Base-by-base conservation (phyloP, 441 rosid species). In the Erysimum pusillum region DNA sequence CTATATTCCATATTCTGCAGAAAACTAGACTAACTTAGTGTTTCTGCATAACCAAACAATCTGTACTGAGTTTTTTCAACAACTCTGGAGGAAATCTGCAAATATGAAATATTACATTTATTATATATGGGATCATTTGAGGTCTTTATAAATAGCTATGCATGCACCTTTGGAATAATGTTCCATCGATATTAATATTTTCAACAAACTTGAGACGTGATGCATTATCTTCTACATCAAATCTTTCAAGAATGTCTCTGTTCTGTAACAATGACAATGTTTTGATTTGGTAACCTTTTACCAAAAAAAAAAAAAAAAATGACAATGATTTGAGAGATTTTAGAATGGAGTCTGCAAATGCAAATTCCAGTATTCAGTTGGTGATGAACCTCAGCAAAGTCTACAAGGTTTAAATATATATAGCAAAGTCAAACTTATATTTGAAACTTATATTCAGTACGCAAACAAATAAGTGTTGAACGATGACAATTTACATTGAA, bases 11-110 rank as follows among this genome's bases (percentile, higher is more conserved):
- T 25, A 25, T 25, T 25, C 25, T 58, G 39, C 57, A 51, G 9
- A 5, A 68, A 48, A 48, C 15, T 5, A 52, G 34, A 73, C 41
- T 4, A 38, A 52, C 31, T 13, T 49, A 84, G 76, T 94, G 99
- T 71, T 92, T 90, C 65, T 94, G 99, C 94, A 90, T 90, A 75
- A 91, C 92, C 72, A 94, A 93, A 74, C 98, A 22, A 74, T 94
- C 94, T 45, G 89, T 84, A 75, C 89, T 83, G 85, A 92, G 71
- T 82, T 89, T 94, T 71, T 71, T 79, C 76, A 91, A 85, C 85
- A 94, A 76, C 45, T 83, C 86, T 41, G 90, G 85, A 1, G 92
- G 90, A 79, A 92, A 92, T 81, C 98, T 94, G 94, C 79, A 75
- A 46, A 58, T 22, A 44, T 13, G 17, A 73, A 9, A 17, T 7